These are phyloP conservation scores for Pichia sp. DNA, from an alignment of 1,139 yeast species.

Conservation along the genomic window DNA sequence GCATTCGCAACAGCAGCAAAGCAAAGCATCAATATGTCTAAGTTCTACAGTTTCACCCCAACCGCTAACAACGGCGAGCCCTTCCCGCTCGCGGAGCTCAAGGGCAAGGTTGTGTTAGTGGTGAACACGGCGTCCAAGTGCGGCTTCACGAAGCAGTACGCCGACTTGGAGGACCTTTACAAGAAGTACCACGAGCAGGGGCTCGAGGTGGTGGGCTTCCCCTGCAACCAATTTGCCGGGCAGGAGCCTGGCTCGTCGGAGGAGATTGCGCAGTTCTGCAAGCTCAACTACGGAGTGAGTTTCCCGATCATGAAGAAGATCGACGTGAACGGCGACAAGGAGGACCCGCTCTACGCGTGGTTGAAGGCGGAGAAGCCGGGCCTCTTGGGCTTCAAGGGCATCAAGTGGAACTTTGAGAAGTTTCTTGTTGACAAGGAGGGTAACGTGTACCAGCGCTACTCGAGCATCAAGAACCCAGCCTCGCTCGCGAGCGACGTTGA, in stretches of 20 bases:
- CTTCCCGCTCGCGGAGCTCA: constrained; percentile 61
- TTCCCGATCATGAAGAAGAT: constrained; percentile 86
- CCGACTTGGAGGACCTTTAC: constrained; percentile 78
- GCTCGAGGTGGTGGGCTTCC: constrained; percentile 82
- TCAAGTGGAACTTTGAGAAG: constrained; percentile 96
- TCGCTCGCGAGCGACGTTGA: constrained; percentile 28
- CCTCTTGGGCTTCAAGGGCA: constrained; percentile 67
- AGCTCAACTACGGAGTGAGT: constrained; percentile 68
- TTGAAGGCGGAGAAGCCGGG: constrained; percentile 67
- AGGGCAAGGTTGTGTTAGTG: constrained; percentile 86
- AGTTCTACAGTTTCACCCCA: constrained; percentile 56
- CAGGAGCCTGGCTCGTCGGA: constrained; percentile 80
- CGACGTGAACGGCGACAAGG: constrained; percentile 80
- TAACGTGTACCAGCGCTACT: constrained; percentile 63
- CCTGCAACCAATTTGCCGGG: constrained; percentile 83
- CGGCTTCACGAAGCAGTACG: constrained; percentile 84
- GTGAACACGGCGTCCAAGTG: constrained; percentile 93
- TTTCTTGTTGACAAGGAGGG: constrained; percentile 74
- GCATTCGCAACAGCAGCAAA: background rate
- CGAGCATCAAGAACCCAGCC: constrained; percentile 65
- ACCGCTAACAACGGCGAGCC: constrained; percentile 55
- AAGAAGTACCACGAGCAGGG: constrained; percentile 73
- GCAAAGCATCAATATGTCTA: constrained; percentile 11
- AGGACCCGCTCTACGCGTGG: constrained; percentile 76
- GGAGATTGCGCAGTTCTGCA: constrained; percentile 62